These are phyloP conservation scores for Neoascochyta sp. DNA, from an alignment of 2,329 filamentous ascomycete genomes.

Conservation along the genomic window DNA sequence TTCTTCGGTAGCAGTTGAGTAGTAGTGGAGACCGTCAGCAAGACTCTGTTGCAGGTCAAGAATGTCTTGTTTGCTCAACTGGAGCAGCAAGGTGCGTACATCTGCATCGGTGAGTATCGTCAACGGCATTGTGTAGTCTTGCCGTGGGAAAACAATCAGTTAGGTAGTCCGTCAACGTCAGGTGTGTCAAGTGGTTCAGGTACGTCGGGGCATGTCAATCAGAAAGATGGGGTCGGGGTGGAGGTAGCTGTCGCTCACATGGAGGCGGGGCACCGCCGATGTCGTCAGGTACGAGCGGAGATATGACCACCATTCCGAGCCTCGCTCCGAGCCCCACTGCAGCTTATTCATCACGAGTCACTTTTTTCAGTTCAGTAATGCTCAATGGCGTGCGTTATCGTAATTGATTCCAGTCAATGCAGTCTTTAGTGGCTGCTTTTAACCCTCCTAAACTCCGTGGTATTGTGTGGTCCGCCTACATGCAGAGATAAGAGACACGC, in stretches of 20 bases:
- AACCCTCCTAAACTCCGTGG: conserved; percentile 40
- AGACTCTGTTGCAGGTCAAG: conserved; percentile 56
- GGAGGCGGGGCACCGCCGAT: no score
- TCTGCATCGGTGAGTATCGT: conserved; percentile 57
- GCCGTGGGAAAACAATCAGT: no score
- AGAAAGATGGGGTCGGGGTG: no score
- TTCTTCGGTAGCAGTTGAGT: conserved; percentile 60
- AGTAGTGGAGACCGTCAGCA: conserved; percentile 60
- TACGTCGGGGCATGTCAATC: no score
- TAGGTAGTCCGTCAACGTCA: no score
- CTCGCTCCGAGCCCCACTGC: conserved; percentile 4
- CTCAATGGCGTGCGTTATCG: conserved; percentile 31
- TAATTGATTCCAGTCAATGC: conserved; percentile 37
- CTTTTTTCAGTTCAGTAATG: conserved; percentile 14
- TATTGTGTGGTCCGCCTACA: conserved; percentile 39
- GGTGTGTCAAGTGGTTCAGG: no score
- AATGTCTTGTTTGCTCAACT: conserved; percentile 56
- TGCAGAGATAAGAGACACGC: conserved; percentile 41
- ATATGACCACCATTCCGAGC: no score
- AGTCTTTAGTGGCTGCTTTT: conserved; percentile 34
- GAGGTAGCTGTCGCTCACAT: no score
- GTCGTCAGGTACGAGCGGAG: no score
- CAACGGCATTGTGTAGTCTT: conserved; percentile 59
- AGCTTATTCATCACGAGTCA: conserved; percentile 20
- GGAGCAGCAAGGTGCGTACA: conserved; percentile 54